phyloP scores from a whole-genome alignment of 1,284 basidiomycete genomes.

The Grifola frondosa region DNA sequence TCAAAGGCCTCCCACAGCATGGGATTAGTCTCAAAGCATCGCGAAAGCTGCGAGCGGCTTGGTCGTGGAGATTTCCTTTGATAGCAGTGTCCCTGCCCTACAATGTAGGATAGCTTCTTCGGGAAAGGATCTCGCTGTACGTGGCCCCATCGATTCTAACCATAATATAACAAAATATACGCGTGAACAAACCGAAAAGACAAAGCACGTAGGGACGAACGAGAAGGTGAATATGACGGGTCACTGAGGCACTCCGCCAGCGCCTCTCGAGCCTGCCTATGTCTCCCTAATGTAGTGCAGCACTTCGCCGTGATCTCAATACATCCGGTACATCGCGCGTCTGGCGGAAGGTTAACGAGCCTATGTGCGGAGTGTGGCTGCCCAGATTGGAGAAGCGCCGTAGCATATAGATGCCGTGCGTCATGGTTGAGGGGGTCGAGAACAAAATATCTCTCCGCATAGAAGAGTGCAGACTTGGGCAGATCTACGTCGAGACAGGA shows the following conservation, averaged over 20 bases:
- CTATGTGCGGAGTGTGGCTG: slow-evolving; percentile 78
- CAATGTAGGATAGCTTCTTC: slow-evolving; percentile 68
- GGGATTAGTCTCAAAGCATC: slow-evolving; percentile 76
- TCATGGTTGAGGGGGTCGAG: slow-evolving; percentile 72
- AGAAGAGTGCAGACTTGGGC: slow-evolving; percentile 74
- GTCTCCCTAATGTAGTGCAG: slow-evolving; percentile 68
- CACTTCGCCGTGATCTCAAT: slow-evolving; percentile 79
- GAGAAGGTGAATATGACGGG: slow-evolving; percentile 48
- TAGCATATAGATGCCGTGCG: slow-evolving; percentile 82
- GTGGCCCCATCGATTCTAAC: slow-evolving; percentile 50
- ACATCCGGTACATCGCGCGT: slow-evolving; percentile 70
- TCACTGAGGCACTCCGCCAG: slow-evolving; percentile 60
- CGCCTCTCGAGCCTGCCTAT: slow-evolving; percentile 70
- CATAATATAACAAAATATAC: slow-evolving; percentile 14
- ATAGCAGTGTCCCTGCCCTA: slow-evolving; percentile 67
- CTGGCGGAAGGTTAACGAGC: slow-evolving; percentile 61
- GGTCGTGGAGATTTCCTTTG: slow-evolving; percentile 73
- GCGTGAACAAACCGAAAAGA: slow-evolving; percentile 16
- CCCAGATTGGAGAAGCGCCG: slow-evolving; percentile 68
- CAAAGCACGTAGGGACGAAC: slow-evolving; percentile 39
- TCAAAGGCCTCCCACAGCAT: slow-evolving; percentile 94
- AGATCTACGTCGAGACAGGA: slow-evolving; percentile 77
- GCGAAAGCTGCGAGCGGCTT: slow-evolving; percentile 70
- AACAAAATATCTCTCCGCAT: slow-evolving; percentile 76
- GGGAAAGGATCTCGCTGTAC: slow-evolving; percentile 54